Evolutionary conservation across 176 grass and related monocot species (phyloP), one percentile per base, ranked within the genome.

Genomic region (Cocos nucifera): DNA sequence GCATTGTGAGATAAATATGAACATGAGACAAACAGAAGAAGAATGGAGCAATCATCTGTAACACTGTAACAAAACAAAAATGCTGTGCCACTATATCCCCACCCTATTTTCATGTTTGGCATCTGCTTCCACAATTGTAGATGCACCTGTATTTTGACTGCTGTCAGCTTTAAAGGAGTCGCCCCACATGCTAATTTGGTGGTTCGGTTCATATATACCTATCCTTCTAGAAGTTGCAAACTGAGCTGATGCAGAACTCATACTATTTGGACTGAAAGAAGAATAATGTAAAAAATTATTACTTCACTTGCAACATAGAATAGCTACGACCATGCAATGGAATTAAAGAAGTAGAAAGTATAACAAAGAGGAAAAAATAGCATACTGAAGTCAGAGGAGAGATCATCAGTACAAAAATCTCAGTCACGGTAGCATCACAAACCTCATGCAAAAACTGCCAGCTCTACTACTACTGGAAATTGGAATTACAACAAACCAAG

Each of bases 231-330:
- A 83, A 49, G 68, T 68, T 56, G 73, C 81, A 19, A 81, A 93
- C 60, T 92, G 94, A 79, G 77, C 53, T 49, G 92, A 82, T 54
- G 78, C 78, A 50, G 85, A 79, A 17, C 84, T 79, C 94, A 86
- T 84, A 77, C 53, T 81, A 79, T 77, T 79, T 58, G 94, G 79
- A 75, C 67, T 76, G 86, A 39, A 62, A 3, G 4, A 15, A 62
- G 61, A 6, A 32, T 32, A n/a, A 18, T 44, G 10, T 4, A 17
- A 70, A 6, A 59, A 17, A 0, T 17, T 4, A 18, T 19, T 54
- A 20, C 14, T 32, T 21, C 35, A 44, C 35, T 44, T 44, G 35
- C 9, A 44, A 44, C 35, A 44, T 14, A 14, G 35, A 44, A 44
- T 44, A 44, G 35, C 35, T 44, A 44, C 35, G 12, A 44, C 8